Evolutionary conservation across 2,329 filamentous ascomycete genomes (phyloP).

Genomic region (Chaetomiaceae sp.): DNA sequence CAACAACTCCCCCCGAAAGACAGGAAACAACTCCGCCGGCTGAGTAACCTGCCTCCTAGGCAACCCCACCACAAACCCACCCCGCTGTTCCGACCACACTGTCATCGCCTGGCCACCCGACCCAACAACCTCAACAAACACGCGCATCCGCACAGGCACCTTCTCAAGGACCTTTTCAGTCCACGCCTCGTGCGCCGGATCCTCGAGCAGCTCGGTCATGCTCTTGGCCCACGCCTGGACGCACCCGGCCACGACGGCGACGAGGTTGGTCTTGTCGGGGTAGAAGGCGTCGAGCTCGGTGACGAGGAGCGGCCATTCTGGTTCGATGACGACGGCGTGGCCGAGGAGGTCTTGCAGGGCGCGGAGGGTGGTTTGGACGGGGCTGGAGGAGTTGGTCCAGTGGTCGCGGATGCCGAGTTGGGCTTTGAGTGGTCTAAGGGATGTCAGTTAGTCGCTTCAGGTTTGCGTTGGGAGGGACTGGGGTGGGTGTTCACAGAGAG

Average conservation of each 20-base stretch:
- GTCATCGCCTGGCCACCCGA: constrained; percentile 32
- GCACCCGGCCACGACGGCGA: constrained; percentile 34
- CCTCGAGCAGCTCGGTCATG: constrained; percentile 40
- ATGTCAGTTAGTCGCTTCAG: too few species aligned
- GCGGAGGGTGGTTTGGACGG: constrained; percentile 33
- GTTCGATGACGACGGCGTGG: constrained; percentile 36
- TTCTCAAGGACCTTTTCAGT: constrained; percentile 40
- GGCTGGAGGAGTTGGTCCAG: constrained; percentile 36
- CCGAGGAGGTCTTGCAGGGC: constrained; percentile 33
- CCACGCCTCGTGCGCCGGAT: constrained; percentile 38
- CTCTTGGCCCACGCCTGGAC: constrained; percentile 39
- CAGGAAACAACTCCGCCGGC: constrained; percentile 33
- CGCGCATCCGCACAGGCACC: constrained; percentile 27
- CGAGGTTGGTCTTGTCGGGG: constrained; percentile 38
- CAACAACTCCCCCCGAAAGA: constrained; percentile 35
- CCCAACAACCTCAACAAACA: constrained; percentile 37
- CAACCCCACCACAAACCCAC: constrained; percentile 38
- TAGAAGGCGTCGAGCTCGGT: constrained; percentile 36
- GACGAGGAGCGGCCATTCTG: constrained; percentile 42
- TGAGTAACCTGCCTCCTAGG: constrained; percentile 33
- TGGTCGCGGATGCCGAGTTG: constrained; percentile 41
- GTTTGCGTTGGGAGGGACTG: neutral
- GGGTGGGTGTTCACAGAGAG: constrained; percentile 11
- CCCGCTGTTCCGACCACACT: constrained; percentile 35
- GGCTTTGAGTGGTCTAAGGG: constrained; percentile 39